Evolutionary conservation across 352 stramenopile species (phyloP), one percentile per base, ranked within the genome.

Genomic region (Phytophthora parvispora): DNA sequence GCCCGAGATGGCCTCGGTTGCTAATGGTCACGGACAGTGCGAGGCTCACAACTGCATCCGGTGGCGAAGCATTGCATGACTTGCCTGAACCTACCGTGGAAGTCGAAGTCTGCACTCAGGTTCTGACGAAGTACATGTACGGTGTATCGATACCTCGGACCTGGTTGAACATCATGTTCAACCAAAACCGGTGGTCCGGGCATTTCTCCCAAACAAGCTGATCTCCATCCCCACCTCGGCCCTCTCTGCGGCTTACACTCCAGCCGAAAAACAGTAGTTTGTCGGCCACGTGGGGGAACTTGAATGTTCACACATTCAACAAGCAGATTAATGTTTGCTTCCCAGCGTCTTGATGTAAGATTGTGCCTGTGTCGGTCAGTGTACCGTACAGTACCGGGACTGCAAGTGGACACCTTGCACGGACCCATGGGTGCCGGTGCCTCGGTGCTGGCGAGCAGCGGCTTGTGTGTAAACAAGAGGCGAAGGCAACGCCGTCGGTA

Each of bases 111-210:
- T n/a, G n/a, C n/a, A n/a, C n/a, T n/a, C n/a, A n/a, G n/a, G n/a
- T n/a, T n/a, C n/a, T n/a, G n/a, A n/a, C 3, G n/a, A 16, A 9
- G 42, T 48, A 27, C 40, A 36, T 25, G 38, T 25, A 47, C 36
- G 9, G n/a, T 28, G 16, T 25, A 3, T 10, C 6, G 31, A 20
- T 49, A 25, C 42, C 10, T 66, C 36, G 47, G 60, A 61, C 61
- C 43, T 58, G 54, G 6, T 66, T 71, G 63, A 66, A 66, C 55
- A 60, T 60, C 1, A 60, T 60, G 47, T 71, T 71, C 64, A 71
- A 71, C 24, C 55, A 27, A 43, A 22, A 27, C 24, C 27, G 42
- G 54, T 34, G 55, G 54, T 64, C 16, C 42, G 55, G 16, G 15
- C 31, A 50, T 52, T 58, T 25, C 36, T 50, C 27, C 32, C 24